Evolutionary conservation across 805 yeast genomes (phyloP).

Genomic region (Yarrowia porcina): DNA sequence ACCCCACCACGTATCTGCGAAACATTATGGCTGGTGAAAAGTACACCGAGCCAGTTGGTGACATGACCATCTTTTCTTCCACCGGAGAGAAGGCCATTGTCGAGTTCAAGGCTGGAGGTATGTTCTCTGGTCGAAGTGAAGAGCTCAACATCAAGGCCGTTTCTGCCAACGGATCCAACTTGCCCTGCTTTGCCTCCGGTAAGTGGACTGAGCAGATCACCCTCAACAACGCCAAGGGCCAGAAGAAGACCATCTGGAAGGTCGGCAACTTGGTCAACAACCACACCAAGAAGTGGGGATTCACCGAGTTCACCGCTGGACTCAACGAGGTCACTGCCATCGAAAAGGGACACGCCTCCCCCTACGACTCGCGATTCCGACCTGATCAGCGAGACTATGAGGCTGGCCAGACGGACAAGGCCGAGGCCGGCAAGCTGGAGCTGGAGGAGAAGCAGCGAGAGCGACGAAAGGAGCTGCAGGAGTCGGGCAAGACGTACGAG

Average conservation of each 20-base stretch:
- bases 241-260: slow-evolving; percentile 55
- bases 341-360: slow-evolving; percentile 64
- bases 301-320: slow-evolving; percentile 75
- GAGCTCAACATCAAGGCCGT: slow-evolving; percentile 41
- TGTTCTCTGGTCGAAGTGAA: slow-evolving; percentile 86
- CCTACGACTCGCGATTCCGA: slow-evolving; percentile 84
- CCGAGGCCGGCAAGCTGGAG: slow-evolving; percentile 64
- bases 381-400: slow-evolving; percentile 82
- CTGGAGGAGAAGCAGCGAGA: slow-evolving; percentile 80
- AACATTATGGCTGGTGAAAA: slow-evolving; percentile 94
- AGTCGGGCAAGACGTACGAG: slow-evolving; percentile 43
- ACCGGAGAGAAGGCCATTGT: slow-evolving; percentile 67
- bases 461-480: slow-evolving; percentile 60
- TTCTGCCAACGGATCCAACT: slow-evolving; percentile 37
- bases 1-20: slow-evolving; percentile 77
- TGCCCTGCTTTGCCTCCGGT: slow-evolving; percentile 46
- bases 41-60: slow-evolving; percentile 79
- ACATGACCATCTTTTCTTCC: slow-evolving; percentile 63
- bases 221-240: slow-evolving; percentile 42
- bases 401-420: slow-evolving; percentile 61
- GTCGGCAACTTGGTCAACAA: slow-evolving; percentile 62
- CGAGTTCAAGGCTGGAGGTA: slow-evolving; percentile 74
- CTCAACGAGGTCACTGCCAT: slow-evolving; percentile 74
- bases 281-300: slow-evolving; percentile 70
- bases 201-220: slow-evolving; percentile 76